Conservation (phyloP, 768 basidiomycete genomes). For the Brasilioporus rufonigricans region DNA sequence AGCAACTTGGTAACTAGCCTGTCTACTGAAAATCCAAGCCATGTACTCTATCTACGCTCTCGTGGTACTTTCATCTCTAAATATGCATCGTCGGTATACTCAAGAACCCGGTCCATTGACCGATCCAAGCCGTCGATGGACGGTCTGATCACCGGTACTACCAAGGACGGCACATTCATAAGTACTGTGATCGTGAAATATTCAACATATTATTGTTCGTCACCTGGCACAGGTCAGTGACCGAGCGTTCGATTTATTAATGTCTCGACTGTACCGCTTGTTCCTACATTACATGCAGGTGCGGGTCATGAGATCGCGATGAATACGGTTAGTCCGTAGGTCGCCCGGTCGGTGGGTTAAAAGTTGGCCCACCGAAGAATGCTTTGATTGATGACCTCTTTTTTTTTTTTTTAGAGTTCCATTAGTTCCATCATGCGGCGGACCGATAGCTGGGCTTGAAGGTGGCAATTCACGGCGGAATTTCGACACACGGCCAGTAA, state of each 20-base stretch:
- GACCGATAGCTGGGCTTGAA: background rate
- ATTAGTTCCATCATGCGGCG: background rate
- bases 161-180: background rate
- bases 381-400: background rate
- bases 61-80: background rate
- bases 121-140: background rate
- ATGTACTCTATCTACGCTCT: background rate
- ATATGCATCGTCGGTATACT: background rate
- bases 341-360: background rate
- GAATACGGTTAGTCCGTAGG: background rate
- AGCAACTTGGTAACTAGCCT: background rate
- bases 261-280: background rate
- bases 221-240: background rate
- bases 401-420: conserved; percentile 14
- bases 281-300: background rate
- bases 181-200: background rate
- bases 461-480: conserved; percentile 4
- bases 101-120: background rate
- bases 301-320: background rate
- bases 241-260: background rate
- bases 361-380: background rate
- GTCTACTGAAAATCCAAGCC: background rate
- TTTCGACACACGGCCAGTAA: background rate
- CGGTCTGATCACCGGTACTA: background rate
- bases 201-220: background rate